Conservation (phyloP, 768 basidiomycete species). For the Serendipita sp. region DNA sequence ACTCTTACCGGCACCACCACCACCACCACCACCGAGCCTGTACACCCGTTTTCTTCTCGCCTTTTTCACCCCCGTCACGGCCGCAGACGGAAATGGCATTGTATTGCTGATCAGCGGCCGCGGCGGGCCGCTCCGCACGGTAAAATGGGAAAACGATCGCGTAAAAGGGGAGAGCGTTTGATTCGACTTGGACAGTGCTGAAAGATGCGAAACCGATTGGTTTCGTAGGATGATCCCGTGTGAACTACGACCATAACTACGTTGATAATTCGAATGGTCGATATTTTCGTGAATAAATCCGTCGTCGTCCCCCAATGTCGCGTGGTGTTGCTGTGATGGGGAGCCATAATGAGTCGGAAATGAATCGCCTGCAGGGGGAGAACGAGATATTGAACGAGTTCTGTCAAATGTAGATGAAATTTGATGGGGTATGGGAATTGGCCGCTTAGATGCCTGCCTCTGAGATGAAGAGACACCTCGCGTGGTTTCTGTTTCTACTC, state of each 20-base stretch:
- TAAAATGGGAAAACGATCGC: slow-evolving; percentile 75
- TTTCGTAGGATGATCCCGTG: slow-evolving; percentile 19
- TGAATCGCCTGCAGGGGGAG: neutral
- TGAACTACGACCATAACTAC: neutral
- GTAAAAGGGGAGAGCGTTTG: slow-evolving; percentile 93
- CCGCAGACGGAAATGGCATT: slow-evolving; percentile 19
- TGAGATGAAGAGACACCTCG: neutral
- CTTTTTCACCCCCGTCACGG: slow-evolving; percentile 42
- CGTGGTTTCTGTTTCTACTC: neutral
- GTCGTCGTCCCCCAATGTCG: neutral
- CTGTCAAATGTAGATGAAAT: neutral
- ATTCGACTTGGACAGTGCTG: slow-evolving; percentile 72
- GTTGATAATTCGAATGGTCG: neutral
- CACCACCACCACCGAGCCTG: slow-evolving; percentile 26
- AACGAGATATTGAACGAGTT: neutral
- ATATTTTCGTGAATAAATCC: neutral
- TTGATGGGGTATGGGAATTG: neutral
- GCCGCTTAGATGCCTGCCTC: neutral
- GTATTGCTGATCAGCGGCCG: slow-evolving; percentile 20
- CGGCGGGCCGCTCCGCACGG: slow-evolving; percentile 76
- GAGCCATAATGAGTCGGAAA: neutral
- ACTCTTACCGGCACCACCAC: slow-evolving; percentile 7
- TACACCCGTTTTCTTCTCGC: slow-evolving; percentile 64
- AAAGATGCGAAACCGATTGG: slow-evolving; percentile 68
- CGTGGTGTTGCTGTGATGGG: neutral